Base-by-base conservation (phyloP, 441 rosid species). In the Manihot esculenta region DNA sequence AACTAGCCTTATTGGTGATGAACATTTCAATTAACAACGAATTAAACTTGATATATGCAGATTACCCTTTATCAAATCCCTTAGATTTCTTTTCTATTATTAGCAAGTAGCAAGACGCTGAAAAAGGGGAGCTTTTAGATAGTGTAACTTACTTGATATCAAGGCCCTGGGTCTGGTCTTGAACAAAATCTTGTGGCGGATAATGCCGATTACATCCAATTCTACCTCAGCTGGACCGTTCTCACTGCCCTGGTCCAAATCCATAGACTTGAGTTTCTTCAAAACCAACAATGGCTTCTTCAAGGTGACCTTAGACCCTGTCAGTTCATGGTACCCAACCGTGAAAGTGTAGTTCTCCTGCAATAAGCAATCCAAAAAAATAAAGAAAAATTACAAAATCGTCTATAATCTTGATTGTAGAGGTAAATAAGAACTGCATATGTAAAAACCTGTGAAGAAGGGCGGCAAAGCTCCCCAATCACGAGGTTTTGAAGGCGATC, bases 281-380 rank as follows among this genome's bases (percentile, higher is more conserved):
- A 93, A 73, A 3, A 93, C 94, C 80, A 91, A 63, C 68, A 93
- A 70, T 54, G 98, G 98, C 72, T 89, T 94, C 88, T 89, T 91
- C 57, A 91, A 50, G 9, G 74, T 72, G 51, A 87, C 85, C 63
- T 85, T 89, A 14, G 92, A 77, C 56, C 96, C 97, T 0, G 68
- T 78, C 67, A 91, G 73, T 70, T 94, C 93, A 74, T 91, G 97
- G 74, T 89, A 94, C 49, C 96, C 96, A 62, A 91, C 79, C 5
- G 98, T 94, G 67, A 93, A 89, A 26, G 90, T 91, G 72, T 88
- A 93, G 11, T 14, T 81, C 61, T 82, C 92, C 94, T 87, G 81
- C 67, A 51, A 3, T 67, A 67, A n/a, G 17, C 35, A 15, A 13
- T 27, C 10, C 45, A 15, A 30, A n/a, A n/a, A 49, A 5, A 50